phyloP scores from a whole-genome alignment of 129 eudicot genomes.

The Kitagawia praeruptora region DNA sequence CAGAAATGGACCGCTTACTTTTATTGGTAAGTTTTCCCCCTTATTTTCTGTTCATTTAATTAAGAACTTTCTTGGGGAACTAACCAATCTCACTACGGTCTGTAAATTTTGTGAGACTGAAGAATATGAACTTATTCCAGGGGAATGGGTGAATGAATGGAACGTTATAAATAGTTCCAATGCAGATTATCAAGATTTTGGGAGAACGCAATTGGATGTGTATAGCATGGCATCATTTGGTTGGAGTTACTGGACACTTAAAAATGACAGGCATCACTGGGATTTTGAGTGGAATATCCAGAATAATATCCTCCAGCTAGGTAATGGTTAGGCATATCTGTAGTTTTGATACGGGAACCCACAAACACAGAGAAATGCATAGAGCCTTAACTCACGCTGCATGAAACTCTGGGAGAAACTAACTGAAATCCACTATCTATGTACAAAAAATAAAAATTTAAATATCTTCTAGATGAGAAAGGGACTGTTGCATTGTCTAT shows the following conservation, averaged over 20 bases:
- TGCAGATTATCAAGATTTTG: conserved; percentile 50
- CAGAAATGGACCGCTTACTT: conserved; percentile 51
- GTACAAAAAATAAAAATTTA: background rate
- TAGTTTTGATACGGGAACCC: background rate
- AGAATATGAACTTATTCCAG: conserved; percentile 18
- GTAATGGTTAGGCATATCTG: conserved; percentile 14
- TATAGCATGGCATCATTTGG: conserved; percentile 66
- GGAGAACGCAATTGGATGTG: conserved; percentile 58
- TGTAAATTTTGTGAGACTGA: background rate
- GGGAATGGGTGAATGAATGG: conserved; percentile 85
- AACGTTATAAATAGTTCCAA: conserved; percentile 31
- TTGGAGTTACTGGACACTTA: conserved; percentile 77
- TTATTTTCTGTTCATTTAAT: background rate
- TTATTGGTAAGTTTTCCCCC: conserved; percentile 35
- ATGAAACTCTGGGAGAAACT: background rate
- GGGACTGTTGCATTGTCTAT: background rate
- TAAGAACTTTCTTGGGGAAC: background rate
- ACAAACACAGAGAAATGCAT: background rate
- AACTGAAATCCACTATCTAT: background rate
- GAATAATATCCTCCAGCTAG: conserved; percentile 45
- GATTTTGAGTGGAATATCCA: conserved; percentile 63
- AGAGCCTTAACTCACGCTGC: background rate
- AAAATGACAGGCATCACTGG: conserved; percentile 56
- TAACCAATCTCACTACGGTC: background rate
- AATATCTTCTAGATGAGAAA: background rate